A percentile compares a stretch with the other conserved stretches of the same genome.
Conservation (phyloP, 2,329 filamentous ascomycete genomes). For the Ceratocystis eucalypticola region DNA sequence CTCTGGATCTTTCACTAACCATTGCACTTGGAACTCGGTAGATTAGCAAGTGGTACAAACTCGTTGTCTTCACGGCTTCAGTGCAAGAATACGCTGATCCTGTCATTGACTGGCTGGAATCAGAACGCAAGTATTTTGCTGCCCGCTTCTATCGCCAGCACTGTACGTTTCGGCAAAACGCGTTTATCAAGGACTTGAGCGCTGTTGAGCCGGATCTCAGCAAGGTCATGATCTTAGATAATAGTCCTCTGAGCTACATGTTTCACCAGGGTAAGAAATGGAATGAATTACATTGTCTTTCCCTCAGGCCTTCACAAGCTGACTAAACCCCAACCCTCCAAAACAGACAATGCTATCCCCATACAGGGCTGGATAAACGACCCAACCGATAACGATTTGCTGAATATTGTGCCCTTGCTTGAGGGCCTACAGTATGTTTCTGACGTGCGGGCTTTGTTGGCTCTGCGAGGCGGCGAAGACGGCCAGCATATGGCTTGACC, state of each 20-base stretch:
- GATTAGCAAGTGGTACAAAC: constrained; percentile 95
- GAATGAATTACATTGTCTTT: constrained; percentile 13
- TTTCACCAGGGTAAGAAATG: constrained; percentile 75
- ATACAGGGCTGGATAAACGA: constrained; percentile 99
- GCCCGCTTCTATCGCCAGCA: constrained; percentile 92
- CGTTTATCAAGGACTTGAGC: constrained; percentile 95
- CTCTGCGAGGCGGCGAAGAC: constrained; percentile 74
- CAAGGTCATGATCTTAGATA: constrained; percentile 97
- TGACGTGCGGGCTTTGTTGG: constrained; percentile 81
- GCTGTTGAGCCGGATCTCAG: constrained; percentile 93
- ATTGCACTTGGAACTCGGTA: constrained; percentile 26
- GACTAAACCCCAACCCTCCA: neutral
- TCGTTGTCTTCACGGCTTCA: constrained; percentile 91
- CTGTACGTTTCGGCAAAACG: constrained; percentile 87
- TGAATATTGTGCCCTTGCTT: constrained; percentile 82
- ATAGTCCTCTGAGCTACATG: constrained; percentile 94
- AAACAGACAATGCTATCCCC: constrained; percentile 86
- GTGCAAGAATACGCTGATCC: constrained; percentile 98
- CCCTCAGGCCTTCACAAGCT: neutral
- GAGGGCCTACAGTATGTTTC: constrained; percentile 95
- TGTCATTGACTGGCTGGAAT: constrained; percentile 96
- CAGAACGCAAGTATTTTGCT: constrained; percentile 91
- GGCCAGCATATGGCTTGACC: constrained; percentile 42
- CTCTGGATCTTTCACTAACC: constrained; percentile 21
- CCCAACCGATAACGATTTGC: constrained; percentile 86